Percentiles rank a stretch among this genome's conserved stretches.
Evolutionary conservation across 176 grass and related monocot genomes (phyloP).

Genomic region (Avena insularis): DNA sequence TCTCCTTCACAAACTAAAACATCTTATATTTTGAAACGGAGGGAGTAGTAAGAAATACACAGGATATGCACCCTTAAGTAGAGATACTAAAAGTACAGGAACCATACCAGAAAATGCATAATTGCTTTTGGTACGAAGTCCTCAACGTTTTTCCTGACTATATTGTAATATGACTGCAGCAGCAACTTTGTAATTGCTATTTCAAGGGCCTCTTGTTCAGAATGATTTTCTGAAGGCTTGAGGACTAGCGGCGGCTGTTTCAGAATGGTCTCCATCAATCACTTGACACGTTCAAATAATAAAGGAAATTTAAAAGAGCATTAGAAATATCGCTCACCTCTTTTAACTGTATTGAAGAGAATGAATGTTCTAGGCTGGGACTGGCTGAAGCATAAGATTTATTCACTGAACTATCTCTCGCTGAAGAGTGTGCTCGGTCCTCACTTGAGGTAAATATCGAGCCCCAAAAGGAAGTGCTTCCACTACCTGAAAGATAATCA

Average conservation of each 20-base stretch:
- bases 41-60: not conserved
- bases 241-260: constrained; percentile 82
- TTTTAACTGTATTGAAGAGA: constrained; percentile 79
- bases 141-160: constrained; percentile 96
- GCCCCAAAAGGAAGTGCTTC: constrained; percentile 77
- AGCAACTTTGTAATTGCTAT: constrained; percentile 96
- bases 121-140: constrained; percentile 95
- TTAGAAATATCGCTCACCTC: constrained; percentile 58
- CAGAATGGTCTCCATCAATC: constrained; percentile 45
- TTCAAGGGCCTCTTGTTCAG: constrained; percentile 95
- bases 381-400: constrained; percentile 57
- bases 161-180: constrained; percentile 99
- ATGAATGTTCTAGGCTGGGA: constrained; percentile 63
- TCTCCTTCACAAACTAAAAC: no score
- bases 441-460: constrained; percentile 85
- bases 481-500: constrained; percentile 57
- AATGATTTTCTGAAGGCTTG: constrained; percentile 91
- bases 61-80: not conserved
- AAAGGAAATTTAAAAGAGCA: constrained; percentile 12
- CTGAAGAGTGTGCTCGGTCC: constrained; percentile 61
- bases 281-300: constrained; percentile 31
- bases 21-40: no score
- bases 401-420: constrained; percentile 64
- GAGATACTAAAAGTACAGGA: constrained; percentile 2
- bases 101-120: constrained; percentile 93